A percentile compares a stretch with the other conserved stretches of the same genome.
These are phyloP conservation scores for Mimosa pudica DNA, from an alignment of 306 rosid species.

Conservation along the genomic window DNA sequence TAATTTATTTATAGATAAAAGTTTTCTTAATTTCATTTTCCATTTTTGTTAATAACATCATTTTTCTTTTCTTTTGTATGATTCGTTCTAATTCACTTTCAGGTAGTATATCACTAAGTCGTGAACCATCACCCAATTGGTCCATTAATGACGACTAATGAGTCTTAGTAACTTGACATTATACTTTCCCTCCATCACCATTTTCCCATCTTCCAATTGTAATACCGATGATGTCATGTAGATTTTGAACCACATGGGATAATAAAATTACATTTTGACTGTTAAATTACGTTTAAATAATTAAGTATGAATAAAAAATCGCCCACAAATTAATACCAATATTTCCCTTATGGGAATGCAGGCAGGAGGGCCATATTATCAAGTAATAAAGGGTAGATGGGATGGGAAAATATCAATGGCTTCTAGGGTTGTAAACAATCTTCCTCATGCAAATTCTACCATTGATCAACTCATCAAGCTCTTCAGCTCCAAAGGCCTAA, in stretches of 20 bases:
- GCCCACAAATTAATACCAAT: not conserved
- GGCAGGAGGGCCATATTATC: slow-evolving; percentile 93
- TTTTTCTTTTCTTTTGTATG: too few relatives aligned
- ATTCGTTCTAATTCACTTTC: too few relatives aligned
- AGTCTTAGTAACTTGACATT: too few relatives aligned
- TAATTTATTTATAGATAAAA: too few relatives aligned
- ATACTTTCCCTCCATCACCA: not conserved
- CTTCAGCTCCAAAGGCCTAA: slow-evolving; percentile 72
- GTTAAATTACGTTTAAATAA: not conserved
- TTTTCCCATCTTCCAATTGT: not conserved
- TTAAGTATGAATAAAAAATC: not conserved
- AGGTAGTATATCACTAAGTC: too few relatives aligned
- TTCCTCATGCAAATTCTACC: slow-evolving; percentile 80
- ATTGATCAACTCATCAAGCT: slow-evolving; percentile 74
- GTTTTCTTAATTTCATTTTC: too few relatives aligned
- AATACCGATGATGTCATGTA: not conserved
- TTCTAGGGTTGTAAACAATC: slow-evolving; percentile 65
- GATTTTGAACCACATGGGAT: not conserved
- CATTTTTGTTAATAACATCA: too few relatives aligned
- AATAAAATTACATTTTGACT: not conserved
- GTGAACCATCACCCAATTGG: too few relatives aligned
- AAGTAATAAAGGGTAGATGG: slow-evolving; percentile 88
- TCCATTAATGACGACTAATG: too few relatives aligned
- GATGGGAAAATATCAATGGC: slow-evolving; percentile 90
- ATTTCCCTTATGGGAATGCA: slow-evolving; percentile 13